A percentile compares a stretch with the other conserved stretches of the same genome.
Evolutionary conservation across 371 early-diverging fungal species (phyloP).

Genomic region (Phascolomyces articulosus): DNA sequence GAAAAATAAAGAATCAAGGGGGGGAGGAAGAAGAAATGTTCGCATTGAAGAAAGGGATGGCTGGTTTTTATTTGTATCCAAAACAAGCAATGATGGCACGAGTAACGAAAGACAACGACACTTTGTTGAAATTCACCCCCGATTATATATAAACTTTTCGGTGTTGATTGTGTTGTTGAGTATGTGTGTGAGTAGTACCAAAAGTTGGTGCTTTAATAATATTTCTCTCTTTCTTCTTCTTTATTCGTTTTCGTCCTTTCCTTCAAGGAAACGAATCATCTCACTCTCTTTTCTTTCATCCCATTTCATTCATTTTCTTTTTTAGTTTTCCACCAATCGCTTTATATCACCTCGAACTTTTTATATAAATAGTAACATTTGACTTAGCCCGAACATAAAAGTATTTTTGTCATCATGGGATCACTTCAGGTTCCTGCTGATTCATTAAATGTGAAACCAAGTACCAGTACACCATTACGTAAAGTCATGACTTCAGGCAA

Average conservation of each 20-base stretch:
- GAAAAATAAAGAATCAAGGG: background rate
- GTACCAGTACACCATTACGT: constrained; percentile 12
- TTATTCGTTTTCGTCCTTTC: background rate
- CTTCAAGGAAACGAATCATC: background rate
- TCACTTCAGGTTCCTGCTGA: constrained; percentile 20
- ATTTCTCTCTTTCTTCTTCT: background rate
- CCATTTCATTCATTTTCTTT: background rate
- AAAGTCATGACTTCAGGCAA: constrained; percentile 14
- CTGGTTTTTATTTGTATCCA: background rate
- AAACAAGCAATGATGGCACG: background rate
- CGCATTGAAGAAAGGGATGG: background rate
- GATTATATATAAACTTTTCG: background rate
- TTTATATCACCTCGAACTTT: too few relatives aligned
- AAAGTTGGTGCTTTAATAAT: too few relatives aligned
- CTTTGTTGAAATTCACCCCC: too few relatives aligned
- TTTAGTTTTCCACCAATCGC: background rate
- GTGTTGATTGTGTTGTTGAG: too few relatives aligned
- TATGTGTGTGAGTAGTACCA: too few relatives aligned
- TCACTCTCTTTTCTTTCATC: background rate
- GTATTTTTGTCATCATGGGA: constrained; percentile 17
- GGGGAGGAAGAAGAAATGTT: background rate
- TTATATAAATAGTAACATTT: too few relatives aligned
- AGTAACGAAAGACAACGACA: too few relatives aligned
- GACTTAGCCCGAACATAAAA: background rate
- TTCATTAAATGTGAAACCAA: constrained; percentile 1